Evolutionary conservation across 352 stramenopile genomes (phyloP).

Genomic region (Pythium folliculosum): DNA sequence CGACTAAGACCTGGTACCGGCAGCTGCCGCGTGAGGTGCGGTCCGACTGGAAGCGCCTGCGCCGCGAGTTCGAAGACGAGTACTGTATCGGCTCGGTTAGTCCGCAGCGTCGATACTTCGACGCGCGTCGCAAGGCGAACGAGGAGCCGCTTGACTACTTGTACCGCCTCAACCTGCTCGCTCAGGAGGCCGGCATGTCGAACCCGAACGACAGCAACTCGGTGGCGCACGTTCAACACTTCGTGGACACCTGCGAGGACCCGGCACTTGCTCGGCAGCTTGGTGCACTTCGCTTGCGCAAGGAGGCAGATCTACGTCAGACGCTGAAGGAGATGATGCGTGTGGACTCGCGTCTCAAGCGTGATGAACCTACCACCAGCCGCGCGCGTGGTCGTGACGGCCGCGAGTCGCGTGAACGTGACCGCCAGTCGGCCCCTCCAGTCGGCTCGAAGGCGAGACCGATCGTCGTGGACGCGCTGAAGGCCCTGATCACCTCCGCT

Average conservation of each 20-base stretch:
- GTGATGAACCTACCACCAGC: background rate
- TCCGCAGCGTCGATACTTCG: constrained; percentile 14
- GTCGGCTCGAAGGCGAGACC: background rate
- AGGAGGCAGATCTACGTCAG: background rate
- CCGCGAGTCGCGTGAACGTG: background rate
- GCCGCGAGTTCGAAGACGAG: constrained; percentile 21
- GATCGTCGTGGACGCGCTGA: constrained; percentile 2
- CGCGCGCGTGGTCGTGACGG: background rate
- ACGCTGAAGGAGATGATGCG: constrained; percentile 2
- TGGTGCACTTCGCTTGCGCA: background rate
- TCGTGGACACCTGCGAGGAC: constrained; percentile 20
- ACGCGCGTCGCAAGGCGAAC: constrained; percentile 8
- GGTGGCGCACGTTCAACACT: constrained; percentile 9
- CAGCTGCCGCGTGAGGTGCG: constrained; percentile 10
- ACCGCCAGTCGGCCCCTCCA: background rate
- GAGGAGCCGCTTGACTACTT: constrained; percentile 27
- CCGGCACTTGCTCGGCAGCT: background rate
- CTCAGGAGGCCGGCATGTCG: background rate
- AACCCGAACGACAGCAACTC: background rate
- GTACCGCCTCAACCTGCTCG: constrained; percentile 25
- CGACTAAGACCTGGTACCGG: constrained; percentile 22
- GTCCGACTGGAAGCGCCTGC: constrained; percentile 7
- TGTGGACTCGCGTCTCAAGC: background rate
- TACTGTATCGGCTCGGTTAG: constrained; percentile 18
- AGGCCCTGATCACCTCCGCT: background rate